Percentiles rank a stretch among this genome's conserved stretches.
Evolutionary conservation across 208 protist species (phyloP).

Genomic region (Crithidia thermophila): DNA sequence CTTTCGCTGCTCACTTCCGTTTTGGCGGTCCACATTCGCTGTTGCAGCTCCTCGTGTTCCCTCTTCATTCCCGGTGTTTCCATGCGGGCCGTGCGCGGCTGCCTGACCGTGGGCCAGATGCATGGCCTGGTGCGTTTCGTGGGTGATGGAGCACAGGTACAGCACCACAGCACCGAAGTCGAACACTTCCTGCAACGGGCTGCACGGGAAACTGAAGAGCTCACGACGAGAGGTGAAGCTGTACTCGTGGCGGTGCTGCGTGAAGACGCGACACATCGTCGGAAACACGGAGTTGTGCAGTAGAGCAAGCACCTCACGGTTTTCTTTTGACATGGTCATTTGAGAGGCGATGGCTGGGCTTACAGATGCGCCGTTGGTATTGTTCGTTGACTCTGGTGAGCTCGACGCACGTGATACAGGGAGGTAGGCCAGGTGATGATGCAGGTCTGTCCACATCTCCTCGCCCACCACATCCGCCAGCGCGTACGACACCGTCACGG

Average conservation of each 20-base stretch:
- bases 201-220: slow-evolving; percentile 62
- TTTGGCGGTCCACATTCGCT: neutral
- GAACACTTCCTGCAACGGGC: slow-evolving; percentile 54
- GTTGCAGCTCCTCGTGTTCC: too few species aligned
- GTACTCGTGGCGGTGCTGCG: slow-evolving; percentile 57
- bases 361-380: too few species aligned
- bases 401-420: too few species aligned
- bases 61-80: too few species aligned
- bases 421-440: too few species aligned
- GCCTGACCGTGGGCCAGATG: too few species aligned
- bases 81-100: too few species aligned
- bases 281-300: slow-evolving; percentile 69
- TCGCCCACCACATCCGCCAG: slow-evolving; percentile 47
- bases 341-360: neutral
- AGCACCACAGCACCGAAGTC: slow-evolving; percentile 70
- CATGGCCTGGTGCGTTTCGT: slow-evolving; percentile 29
- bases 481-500: slow-evolving; percentile 43
- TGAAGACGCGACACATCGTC: slow-evolving; percentile 50
- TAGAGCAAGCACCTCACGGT: slow-evolving; percentile 25
- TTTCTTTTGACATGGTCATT: too few species aligned
- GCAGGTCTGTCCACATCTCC: slow-evolving; percentile 38
- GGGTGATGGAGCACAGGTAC: slow-evolving; percentile 54
- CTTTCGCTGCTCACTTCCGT: neutral
- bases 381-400: too few species aligned
- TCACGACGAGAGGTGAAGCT: slow-evolving; percentile 70